Percentiles rank a stretch among this genome's conserved stretches.
phyloP scores from a whole-genome alignment of 768 basidiomycete genomes.

The Kwoniella heveanensis region DNA sequence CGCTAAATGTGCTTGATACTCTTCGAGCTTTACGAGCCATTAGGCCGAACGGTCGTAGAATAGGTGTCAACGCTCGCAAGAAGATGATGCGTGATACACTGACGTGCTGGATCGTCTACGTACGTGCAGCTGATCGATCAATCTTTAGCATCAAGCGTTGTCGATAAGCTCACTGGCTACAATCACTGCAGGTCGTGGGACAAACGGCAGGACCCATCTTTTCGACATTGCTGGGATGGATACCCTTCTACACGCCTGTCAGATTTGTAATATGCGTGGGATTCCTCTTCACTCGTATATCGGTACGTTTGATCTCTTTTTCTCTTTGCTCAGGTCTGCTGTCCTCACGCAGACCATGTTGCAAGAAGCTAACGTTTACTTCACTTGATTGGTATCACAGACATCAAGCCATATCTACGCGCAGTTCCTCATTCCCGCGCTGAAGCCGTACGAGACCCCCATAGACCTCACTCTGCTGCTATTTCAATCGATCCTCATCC shows the following conservation, averaged over 20 bases:
- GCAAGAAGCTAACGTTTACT: no score
- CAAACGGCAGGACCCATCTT: conserved; percentile 4
- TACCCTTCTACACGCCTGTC: conserved; percentile 41
- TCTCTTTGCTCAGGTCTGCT: no score
- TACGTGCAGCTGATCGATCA: conserved; percentile 27
- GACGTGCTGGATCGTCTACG: conserved; percentile 39
- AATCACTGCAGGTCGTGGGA: conserved; percentile 2
- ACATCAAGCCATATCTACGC: conserved; percentile 31
- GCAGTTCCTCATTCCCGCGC: conserved; percentile 19
- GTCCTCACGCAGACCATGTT: no score
- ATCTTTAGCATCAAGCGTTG: no score
- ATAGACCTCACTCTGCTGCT: conserved; percentile 44
- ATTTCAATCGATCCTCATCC: conserved; percentile 24
- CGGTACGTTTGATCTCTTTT: no score
- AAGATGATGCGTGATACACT: conserved; percentile 37
- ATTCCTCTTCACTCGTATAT: conserved; percentile 29
- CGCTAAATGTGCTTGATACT: conserved; percentile 35
- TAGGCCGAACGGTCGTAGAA: conserved; percentile 36
- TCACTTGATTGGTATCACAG: no score
- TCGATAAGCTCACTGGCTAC: background rate
- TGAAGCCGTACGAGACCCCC: conserved; percentile 40
- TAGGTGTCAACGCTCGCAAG: conserved; percentile 34
- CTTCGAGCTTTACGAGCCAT: conserved; percentile 34
- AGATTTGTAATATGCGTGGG: conserved; percentile 13
- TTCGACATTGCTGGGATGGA: conserved; percentile 32